Base-by-base conservation (phyloP, 2,329 filamentous ascomycete species). In the Penicillium sp. region DNA sequence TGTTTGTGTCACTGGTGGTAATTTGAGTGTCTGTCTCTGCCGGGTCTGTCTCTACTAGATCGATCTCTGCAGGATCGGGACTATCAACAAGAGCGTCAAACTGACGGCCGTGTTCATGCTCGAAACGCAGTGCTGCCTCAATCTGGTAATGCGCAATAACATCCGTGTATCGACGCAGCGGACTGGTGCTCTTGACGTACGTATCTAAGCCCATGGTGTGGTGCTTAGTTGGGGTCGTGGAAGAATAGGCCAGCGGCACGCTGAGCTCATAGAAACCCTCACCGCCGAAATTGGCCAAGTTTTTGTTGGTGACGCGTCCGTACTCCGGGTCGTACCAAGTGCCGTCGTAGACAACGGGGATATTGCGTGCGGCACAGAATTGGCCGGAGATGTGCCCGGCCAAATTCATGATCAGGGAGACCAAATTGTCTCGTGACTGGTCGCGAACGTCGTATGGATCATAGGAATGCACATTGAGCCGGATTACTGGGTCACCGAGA, bases 61-160 rank as follows among this genome's bases (percentile, higher is more conserved):
- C 43, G 21, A 19, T 21, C 13, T 52, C 38, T 17, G 41, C 15
- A 36, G 49, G n/a, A 6, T 57, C 53, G 1, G 61, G 61, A 19
- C 53, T 55, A 47, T 70, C 68, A 4, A 65, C 56, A 6, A 65
- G 63, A 29, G 68, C 68, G 48, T 78, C 64, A 25, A 83, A 73
- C n/a, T 67, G 75, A 21, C 71, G 69, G 15, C 79, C 78, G 5
- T 77, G 75, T 31, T 72, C 66, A 12, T 80, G 77, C 70, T 87
- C 85, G 60, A 82, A 78, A 12, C 82, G 81, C 41, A 88, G 64
- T 1, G 83, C 84, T 7, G 84, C 82, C 74, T 87, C 84, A 47
- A 87, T 85, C 63, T 88, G 85, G 79, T 86, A 88, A 67, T 87
- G 85, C 12, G 79, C 75, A 45, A 88, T 77, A 68, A 88, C 78